Base-by-base conservation (phyloP, 768 basidiomycete genomes). In the Termitomyces sp. region DNA sequence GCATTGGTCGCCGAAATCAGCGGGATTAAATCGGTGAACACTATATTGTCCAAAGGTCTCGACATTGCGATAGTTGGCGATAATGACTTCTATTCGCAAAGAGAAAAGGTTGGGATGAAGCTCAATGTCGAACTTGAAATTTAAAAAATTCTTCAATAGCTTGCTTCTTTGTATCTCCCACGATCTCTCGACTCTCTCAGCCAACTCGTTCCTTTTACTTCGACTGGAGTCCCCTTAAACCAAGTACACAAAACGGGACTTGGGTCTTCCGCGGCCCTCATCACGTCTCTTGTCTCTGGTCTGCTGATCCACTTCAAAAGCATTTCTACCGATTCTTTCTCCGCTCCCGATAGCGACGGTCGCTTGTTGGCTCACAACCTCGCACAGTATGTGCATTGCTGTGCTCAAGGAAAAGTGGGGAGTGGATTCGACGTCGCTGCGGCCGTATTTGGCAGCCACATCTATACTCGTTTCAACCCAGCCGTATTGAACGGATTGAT, bases 161-260 rank as follows among this genome's bases (percentile, higher is more conserved):
- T 94, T 19, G 78, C 80, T 34, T 74, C 78, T 2, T 65, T 83
- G 35, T 74, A 76, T 15, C 78, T 93, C 24, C 83, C 88, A 1
- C 71, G 83, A 28, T 85, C 82, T 0, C 70, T 87, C 32, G 73
- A 70, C 0, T 90, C 88, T 0, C 78, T 97, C 28, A 66, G 75
- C 1, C 72, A 78, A 47, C 81, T 98, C n/a, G 73, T 83, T 3
- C 89, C 90, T 0, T 98, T 98, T 74, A 76, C 74, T 32, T 75
- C 78, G 24, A 85, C 90, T 15, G 81, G 84, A 54, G 86, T 88
- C 46, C 72, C 70, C 0, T 76, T 99, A 37, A 72, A 78, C 0
- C 74, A 90, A 48, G 95, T 96, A n/a, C 94, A 98, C 79, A 99
- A 99, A 74, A 98, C 97, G 0, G 97, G 97, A 9, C 83, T 98